Conservation (phyloP, 2,329 filamentous ascomycete genomes). For the Tolypocladium pustulatum region DNA sequence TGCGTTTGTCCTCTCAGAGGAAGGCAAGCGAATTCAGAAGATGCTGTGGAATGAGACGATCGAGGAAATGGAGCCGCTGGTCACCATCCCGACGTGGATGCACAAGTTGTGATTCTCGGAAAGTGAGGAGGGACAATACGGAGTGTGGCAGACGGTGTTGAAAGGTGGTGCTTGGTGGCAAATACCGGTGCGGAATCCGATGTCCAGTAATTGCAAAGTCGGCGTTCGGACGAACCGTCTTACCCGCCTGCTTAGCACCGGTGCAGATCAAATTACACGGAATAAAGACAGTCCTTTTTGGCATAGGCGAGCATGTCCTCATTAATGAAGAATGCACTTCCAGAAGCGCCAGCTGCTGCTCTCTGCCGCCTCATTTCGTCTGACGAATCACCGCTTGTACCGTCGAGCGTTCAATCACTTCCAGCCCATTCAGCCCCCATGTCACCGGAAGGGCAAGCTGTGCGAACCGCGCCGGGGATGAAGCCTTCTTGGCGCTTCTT, state of each 20-base stretch:
- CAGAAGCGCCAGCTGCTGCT: too few species aligned
- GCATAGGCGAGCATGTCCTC: too few species aligned
- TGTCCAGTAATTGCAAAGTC: neutral
- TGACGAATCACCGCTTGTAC: too few species aligned
- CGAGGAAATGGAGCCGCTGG: neutral
- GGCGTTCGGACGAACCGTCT: neutral
- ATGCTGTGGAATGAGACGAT: slow-evolving; percentile 1
- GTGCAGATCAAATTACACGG: too few species aligned
- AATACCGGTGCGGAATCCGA: neutral
- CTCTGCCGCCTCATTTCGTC: too few species aligned
- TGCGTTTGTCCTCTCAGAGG: neutral
- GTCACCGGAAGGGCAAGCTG: too few species aligned
- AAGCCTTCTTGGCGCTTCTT: too few species aligned
- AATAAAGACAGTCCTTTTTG: too few species aligned
- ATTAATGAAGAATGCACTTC: too few species aligned
- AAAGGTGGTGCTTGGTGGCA: neutral
- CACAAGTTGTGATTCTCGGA: slow-evolving; percentile 5
- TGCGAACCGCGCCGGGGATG: too few species aligned
- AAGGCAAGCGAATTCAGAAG: neutral
- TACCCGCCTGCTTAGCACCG: neutral
- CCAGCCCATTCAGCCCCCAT: too few species aligned
- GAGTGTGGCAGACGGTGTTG: neutral
- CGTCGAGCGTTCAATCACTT: too few species aligned
- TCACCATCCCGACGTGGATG: neutral
- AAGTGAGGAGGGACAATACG: neutral